These are phyloP conservation scores for Myriosclerotinia scirpicola DNA, from an alignment of 2,329 filamentous ascomycete genomes.

Conservation along the genomic window DNA sequence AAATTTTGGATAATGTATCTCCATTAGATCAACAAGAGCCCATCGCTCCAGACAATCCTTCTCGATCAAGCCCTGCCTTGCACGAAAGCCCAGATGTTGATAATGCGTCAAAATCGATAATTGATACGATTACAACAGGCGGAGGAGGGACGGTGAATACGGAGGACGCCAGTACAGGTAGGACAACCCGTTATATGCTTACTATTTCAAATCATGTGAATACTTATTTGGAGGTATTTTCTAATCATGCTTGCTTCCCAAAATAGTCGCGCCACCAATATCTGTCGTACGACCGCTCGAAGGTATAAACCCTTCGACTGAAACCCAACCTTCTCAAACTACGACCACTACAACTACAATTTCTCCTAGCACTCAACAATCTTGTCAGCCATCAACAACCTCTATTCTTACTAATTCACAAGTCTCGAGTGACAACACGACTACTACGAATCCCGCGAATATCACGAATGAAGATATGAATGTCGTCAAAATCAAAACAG, in stretches of 20 bases:
- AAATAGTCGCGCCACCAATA: constrained; percentile 23
- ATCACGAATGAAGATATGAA: constrained; percentile 31
- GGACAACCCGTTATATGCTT: background rate
- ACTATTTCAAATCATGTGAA: constrained; percentile 16
- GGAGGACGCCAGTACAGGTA: constrained; percentile 18
- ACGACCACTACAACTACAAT: constrained; percentile 15
- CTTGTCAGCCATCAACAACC: constrained; percentile 20
- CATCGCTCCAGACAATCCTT: background rate
- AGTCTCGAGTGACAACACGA: constrained; percentile 21
- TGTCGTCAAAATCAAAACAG: constrained; percentile 27
- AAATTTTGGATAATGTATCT: constrained; percentile 17
- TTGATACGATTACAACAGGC: constrained; percentile 3
- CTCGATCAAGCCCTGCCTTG: background rate
- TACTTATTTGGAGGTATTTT: background rate
- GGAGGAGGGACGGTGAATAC: constrained; percentile 1
- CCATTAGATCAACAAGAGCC: constrained; percentile 15
- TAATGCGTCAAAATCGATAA: constrained; percentile 12
- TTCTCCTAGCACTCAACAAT: constrained; percentile 18
- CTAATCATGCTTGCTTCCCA: constrained; percentile 17
- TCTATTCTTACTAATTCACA: constrained; percentile 22
- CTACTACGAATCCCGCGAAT: constrained; percentile 19
- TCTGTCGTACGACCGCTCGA: constrained; percentile 20
- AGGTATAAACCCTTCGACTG: constrained; percentile 4
- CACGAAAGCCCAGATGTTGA: background rate
- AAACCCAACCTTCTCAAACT: constrained; percentile 18